Conservation (phyloP, 768 basidiomycete species). For the Trametes cubensis region DNA sequence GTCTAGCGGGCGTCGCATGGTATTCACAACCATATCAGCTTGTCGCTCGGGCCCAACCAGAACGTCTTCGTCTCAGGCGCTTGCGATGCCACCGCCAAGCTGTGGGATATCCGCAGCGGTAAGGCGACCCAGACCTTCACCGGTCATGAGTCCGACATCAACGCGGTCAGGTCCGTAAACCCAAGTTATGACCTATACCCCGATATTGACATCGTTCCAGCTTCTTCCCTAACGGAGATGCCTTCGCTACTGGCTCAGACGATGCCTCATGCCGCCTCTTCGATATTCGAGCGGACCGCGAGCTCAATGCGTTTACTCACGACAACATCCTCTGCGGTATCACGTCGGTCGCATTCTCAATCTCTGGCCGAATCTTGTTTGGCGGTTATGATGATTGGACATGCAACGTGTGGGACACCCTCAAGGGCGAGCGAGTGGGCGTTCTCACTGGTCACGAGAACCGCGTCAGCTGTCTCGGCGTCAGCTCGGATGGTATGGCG, state of each 20-base stretch:
- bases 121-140: conserved; percentile 98
- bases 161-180: conserved; percentile 88
- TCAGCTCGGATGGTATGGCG: conserved; percentile 96
- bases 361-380: conserved; percentile 95
- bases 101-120: conserved; percentile 98
- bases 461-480: conserved; percentile 94
- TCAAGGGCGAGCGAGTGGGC: conserved; percentile 97
- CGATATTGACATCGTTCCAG: conserved; percentile 46
- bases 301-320: conserved; percentile 95
- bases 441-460: conserved; percentile 98
- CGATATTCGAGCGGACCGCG: conserved; percentile 96
- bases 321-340: conserved; percentile 99
- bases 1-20: neutral
- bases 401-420: conserved; percentile 99
- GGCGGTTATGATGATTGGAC: conserved; percentile 99
- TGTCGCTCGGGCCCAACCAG: conserved; percentile 92
- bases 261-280: conserved; percentile 98
- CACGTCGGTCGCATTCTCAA: conserved; percentile 98
- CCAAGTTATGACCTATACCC: neutral
- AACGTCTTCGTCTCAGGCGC: conserved; percentile 99
- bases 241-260: conserved; percentile 98
- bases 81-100: conserved; percentile 96
- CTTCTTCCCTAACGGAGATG: conserved; percentile 99
- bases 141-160: conserved; percentile 98
- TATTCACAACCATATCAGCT: conserved; percentile 45